Base-by-base conservation (phyloP, 768 basidiomycete species). In the Auriscalpium microsporum region DNA sequence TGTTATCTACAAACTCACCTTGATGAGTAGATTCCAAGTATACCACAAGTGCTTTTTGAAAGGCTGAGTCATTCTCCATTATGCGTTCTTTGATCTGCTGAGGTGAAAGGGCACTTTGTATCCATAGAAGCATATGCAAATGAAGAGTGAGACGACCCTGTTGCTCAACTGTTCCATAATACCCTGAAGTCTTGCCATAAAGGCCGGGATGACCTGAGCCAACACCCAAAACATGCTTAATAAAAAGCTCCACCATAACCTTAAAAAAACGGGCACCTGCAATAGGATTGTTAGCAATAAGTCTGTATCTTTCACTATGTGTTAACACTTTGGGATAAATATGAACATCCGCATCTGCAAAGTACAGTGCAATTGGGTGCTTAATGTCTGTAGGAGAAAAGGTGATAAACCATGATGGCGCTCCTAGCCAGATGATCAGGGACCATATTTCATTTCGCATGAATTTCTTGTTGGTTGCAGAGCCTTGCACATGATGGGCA, bases 321-420 rank as follows among this genome's bases (percentile, higher is more conserved):
- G 11, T 14, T 17, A 34, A 21, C 17, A 28, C 13, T 21, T 48
- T 42, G 4, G 53, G 48, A 52, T 17, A 34, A 5, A 49, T 44
- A 8, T 7, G 45, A 10, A 55, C 34, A 3, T 59, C 34, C 7
- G 56, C 35, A 13, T 57, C 64, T 28, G 58, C 58, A 50, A 51
- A 62, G 28, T 60, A 55, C 10, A 64, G 21, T 19, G 47, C 55
- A 2, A 64, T 40, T 2, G 60, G 64, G 53, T 60, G 55, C 48
- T 56, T 63, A 19, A 48, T 11, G 34, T 65, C 61, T 4, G 53
- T 45, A 23, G 61, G 63, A 11, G 64, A 48, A 50, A 65, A 60
- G 14, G 61, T 65, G 10, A 65, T 58, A 45, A 64, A 65, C 57
- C 59, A 64, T 8, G 57, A 38, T 3, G 64, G 64, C 9, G 59